phyloP scores from a whole-genome alignment of 495 filamentous ascomycete genomes.

The Emericellopsis terricola region DNA sequence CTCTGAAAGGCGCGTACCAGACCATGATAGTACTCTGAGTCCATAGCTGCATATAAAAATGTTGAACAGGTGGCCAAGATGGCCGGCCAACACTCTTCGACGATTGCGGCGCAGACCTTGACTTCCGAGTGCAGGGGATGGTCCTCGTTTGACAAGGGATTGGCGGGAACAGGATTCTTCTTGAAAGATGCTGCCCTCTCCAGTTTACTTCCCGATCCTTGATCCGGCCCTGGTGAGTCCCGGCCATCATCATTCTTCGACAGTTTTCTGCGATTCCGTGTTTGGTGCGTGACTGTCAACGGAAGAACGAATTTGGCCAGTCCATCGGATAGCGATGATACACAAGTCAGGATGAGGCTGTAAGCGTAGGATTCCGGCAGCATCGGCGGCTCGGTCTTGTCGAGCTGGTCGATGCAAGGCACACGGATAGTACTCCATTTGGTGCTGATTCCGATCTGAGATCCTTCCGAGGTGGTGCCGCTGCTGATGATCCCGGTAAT shows the following conservation, averaged over 20 bases:
- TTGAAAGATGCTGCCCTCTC: constrained; percentile 31
- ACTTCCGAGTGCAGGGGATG: constrained; percentile 56
- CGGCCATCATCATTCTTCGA: constrained; percentile 22
- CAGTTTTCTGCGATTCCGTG: constrained; percentile 29
- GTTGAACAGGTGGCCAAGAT: constrained; percentile 87
- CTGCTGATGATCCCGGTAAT: constrained; percentile 75
- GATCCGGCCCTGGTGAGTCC: constrained; percentile 19
- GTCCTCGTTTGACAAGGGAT: constrained; percentile 54
- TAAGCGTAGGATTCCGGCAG: constrained; percentile 91
- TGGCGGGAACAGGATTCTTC: constrained; percentile 51
- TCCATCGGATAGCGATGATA: constrained; percentile 74
- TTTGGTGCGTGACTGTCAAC: constrained; percentile 54
- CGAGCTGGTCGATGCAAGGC: constrained; percentile 82
- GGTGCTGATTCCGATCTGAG: constrained; percentile 60
- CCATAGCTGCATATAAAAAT: constrained; percentile 77
- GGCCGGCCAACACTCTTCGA: constrained; percentile 90
- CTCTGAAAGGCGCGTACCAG: constrained; percentile 92
- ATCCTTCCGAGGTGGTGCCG: constrained; percentile 44
- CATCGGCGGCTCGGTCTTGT: constrained; percentile 69
- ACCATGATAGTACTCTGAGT: constrained; percentile 86
- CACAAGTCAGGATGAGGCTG: constrained; percentile 70
- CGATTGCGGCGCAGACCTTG: constrained; percentile 56
- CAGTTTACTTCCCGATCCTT: constrained; percentile 16
- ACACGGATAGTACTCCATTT: constrained; percentile 82
- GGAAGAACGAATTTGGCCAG: constrained; percentile 86